A percentile compares a stretch with the other conserved stretches of the same genome.
Evolutionary conservation across 495 filamentous ascomycete genomes (phyloP).

Genomic region (Geoglossum glabrum): DNA sequence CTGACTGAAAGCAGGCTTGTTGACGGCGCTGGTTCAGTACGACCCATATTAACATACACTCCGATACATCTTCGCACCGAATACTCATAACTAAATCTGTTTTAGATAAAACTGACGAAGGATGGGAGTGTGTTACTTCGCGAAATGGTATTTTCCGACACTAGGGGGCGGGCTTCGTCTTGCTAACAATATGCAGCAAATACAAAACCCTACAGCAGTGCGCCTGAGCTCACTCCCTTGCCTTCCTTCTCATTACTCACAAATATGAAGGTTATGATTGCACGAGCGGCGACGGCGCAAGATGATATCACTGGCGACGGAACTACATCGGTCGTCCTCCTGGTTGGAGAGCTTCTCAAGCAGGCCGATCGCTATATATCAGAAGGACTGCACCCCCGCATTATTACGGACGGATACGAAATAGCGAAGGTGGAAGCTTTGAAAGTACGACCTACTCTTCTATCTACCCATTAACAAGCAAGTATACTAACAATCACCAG

Average conservation of each 20-base stretch:
- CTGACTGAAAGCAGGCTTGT: constrained; percentile 46
- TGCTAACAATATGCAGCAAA: constrained; percentile 33
- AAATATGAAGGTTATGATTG: constrained; percentile 67
- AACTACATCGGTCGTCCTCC: constrained; percentile 85
- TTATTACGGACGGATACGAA: constrained; percentile 96
- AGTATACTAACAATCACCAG: constrained; percentile 23
- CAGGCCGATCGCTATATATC: constrained; percentile 88
- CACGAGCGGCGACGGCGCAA: constrained; percentile 88
- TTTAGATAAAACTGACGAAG: constrained; percentile 94
- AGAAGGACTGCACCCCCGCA: constrained; percentile 84
- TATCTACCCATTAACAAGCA: background rate
- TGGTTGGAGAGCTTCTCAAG: constrained; percentile 93
- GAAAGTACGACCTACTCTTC: constrained; percentile 35
- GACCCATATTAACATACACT: constrained; percentile 13
- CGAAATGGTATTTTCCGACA: constrained; percentile 59
- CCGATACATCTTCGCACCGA: background rate
- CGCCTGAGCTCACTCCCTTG: constrained; percentile 13
- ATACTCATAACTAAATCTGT: constrained; percentile 7
- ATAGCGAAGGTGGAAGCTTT: constrained; percentile 84
- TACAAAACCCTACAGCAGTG: constrained; percentile 77
- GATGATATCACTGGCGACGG: constrained; percentile 98
- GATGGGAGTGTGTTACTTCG: constrained; percentile 89
- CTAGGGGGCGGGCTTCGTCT: background rate
- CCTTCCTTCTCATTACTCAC: background rate
- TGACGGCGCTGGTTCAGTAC: constrained; percentile 80